phyloP scores from a whole-genome alignment of 179 eudicot genomes.

The Amaranthus tricolor region DNA sequence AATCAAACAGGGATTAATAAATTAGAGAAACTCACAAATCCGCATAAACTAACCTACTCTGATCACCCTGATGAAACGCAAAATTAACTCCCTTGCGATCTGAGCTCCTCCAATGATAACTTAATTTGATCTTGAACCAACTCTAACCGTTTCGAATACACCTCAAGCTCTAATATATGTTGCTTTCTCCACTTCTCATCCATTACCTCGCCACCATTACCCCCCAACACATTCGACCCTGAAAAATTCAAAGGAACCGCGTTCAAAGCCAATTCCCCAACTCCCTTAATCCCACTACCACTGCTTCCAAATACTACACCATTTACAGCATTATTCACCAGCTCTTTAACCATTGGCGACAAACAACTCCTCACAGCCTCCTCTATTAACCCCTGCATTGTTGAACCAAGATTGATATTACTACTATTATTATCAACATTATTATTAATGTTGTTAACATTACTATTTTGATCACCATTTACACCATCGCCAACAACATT shows the following conservation, averaged over 20 bases:
- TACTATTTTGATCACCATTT: slow-evolving; percentile 6
- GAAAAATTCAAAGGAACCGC: slow-evolving; percentile 56
- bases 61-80: slow-evolving; percentile 11
- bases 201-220: slow-evolving; percentile 37
- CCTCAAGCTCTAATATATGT: slow-evolving; percentile 86
- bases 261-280: slow-evolving; percentile 43
- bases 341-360: slow-evolving; percentile 72
- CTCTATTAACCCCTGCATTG: slow-evolving; percentile 61
- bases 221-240: slow-evolving; percentile 27
- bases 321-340: slow-evolving; percentile 43
- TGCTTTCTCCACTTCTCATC: slow-evolving; percentile 94
- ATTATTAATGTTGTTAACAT: neutral
- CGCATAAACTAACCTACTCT: slow-evolving; percentile 19
- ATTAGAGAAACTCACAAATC: slow-evolving; percentile 20
- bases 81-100: slow-evolving; percentile 45
- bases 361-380: slow-evolving; percentile 85
- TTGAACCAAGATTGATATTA: slow-evolving; percentile 29
- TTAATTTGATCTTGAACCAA: slow-evolving; percentile 93
- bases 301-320: slow-evolving; percentile 20
- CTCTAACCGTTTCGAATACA: slow-evolving; percentile 83
- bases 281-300: slow-evolving; percentile 23
- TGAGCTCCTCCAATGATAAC: slow-evolving; percentile 69
- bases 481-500: slow-evolving; percentile 14
- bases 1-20: slow-evolving; percentile 27
- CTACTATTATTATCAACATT: slow-evolving; percentile 6